Evolutionary conservation across 768 basidiomycete genomes (phyloP), one percentile per base, ranked within the genome.

Genomic region (Steccherinum ochraceum): DNA sequence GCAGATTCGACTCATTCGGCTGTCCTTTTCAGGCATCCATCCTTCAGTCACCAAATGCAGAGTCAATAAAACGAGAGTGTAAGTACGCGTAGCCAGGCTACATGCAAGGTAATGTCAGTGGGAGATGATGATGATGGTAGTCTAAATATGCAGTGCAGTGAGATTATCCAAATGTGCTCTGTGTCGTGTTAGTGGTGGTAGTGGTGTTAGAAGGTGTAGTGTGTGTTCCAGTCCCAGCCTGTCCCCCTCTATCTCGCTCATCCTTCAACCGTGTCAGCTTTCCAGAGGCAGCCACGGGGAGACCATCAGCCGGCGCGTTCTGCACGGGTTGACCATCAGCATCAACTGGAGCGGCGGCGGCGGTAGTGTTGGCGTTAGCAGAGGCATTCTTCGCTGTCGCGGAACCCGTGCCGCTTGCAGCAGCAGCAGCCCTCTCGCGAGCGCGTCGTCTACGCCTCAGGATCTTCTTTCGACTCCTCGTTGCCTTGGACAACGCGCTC

Each of bases 401-500:
- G 7, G 59, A 48, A 10, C 53, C 56, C 24, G 47, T 56, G 52
- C 75, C 73, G 57, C 67, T 69, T 45, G 83, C 83, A 12, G 83
- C 82, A 5, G 69, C 70, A 39, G 78, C 78, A 0, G 79, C 79
- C 16, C 86, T 69, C 69, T 89, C 88, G 65, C 81, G 77, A 24
- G 89, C 89, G 55, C 85, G 73, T 58, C 83, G 70, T 48, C 89
- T 69, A 48, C 87, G 69, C 60, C 73, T 75, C 57, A 93, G 71
- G 44, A 93, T 84, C 75, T 84, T 86, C 72, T 89, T 90, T 54
- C 92, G 70, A 56, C 75, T 82, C 66, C 81, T 71, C 52, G 92
- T 70, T 40, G 83, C 85, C 42, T 76, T 72, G 55, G 79, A 73
- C 64, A 87, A 84, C 49, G 73, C 77, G 49, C 68, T 52, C 39